These are phyloP conservation scores for Fomitopsis palustris DNA, from an alignment of 1,284 basidiomycete genomes.

Conservation along the genomic window DNA sequence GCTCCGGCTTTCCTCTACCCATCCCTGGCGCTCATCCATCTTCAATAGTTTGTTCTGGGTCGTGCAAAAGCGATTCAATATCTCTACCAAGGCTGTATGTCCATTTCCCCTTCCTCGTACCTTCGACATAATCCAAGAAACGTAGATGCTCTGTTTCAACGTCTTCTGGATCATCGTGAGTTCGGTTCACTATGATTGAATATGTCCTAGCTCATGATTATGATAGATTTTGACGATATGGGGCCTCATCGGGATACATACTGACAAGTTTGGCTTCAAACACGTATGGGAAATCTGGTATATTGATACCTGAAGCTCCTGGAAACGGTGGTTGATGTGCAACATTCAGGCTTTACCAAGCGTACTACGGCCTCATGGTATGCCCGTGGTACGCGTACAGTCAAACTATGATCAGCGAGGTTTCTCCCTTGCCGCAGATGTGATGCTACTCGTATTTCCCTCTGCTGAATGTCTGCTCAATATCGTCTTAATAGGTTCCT, in stretches of 20 bases:
- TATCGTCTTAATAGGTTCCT: conserved; percentile 53
- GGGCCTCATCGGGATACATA: conserved; percentile 77
- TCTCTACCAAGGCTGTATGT: conserved; percentile 67
- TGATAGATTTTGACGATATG: conserved; percentile 62
- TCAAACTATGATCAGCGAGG: conserved; percentile 84
- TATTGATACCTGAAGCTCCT: not conserved
- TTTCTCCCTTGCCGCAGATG: conserved; percentile 74
- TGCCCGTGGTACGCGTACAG: conserved; percentile 85
- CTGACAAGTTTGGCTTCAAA: conserved; percentile 75
- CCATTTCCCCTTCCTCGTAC: not conserved
- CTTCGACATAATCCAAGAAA: too few species aligned
- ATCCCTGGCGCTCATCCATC: not conserved
- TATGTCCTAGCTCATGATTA: not conserved
- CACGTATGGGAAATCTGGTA: conserved; percentile 81
- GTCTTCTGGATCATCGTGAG: conserved; percentile 68
- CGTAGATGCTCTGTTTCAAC: conserved; percentile 74
- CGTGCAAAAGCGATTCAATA: conserved; percentile 68
- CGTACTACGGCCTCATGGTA: conserved; percentile 74
- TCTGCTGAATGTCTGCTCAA: conserved; percentile 3
- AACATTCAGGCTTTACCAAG: conserved; percentile 55
- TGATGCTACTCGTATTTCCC: conserved; percentile 26
- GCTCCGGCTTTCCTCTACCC: not conserved
- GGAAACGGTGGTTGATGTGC: not conserved
- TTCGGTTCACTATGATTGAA: not conserved
- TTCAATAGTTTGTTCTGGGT: conserved; percentile 64